Conservation (phyloP, 345 rosid genomes). For the Rhodomyrtus tomentosa region DNA sequence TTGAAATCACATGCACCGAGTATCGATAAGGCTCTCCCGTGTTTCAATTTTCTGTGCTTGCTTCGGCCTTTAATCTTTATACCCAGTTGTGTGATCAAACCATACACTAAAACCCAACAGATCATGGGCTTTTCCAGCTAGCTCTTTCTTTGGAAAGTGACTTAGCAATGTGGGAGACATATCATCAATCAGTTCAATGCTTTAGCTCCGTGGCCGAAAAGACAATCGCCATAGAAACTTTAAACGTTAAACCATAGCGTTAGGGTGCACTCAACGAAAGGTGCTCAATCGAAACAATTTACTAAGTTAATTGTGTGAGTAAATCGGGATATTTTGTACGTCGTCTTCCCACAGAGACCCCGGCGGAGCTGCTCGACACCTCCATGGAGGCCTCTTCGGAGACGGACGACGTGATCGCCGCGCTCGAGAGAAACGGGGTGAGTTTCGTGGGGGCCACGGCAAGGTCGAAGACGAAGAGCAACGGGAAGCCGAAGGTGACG, state of each 20-base stretch:
- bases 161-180: background rate
- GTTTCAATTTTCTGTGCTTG: background rate
- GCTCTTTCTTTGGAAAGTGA: background rate
- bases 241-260: background rate
- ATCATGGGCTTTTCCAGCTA: background rate
- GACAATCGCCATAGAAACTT: background rate
- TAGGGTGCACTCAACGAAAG: background rate
- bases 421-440: conserved; percentile 67
- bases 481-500: conserved; percentile 62
- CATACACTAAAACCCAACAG: background rate
- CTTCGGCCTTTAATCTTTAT: background rate
- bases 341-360: conserved; percentile 18
- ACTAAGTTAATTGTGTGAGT: background rate
- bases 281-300: no score
- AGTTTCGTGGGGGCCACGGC: conserved; percentile 54
- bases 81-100: background rate
- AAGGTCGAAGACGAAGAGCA: conserved; percentile 39
- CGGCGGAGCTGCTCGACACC: conserved; percentile 4
- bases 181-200: background rate
- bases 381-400: conserved; percentile 3
- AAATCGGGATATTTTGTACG: background rate
- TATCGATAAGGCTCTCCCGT: background rate
- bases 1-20: background rate
- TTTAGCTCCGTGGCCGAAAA: background rate
- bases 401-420: conserved; percentile 58